Percentiles rank a stretch among this genome's conserved stretches.
Evolutionary conservation across 1,284 basidiomycete genomes (phyloP).

Genomic region (Trametes sp.): DNA sequence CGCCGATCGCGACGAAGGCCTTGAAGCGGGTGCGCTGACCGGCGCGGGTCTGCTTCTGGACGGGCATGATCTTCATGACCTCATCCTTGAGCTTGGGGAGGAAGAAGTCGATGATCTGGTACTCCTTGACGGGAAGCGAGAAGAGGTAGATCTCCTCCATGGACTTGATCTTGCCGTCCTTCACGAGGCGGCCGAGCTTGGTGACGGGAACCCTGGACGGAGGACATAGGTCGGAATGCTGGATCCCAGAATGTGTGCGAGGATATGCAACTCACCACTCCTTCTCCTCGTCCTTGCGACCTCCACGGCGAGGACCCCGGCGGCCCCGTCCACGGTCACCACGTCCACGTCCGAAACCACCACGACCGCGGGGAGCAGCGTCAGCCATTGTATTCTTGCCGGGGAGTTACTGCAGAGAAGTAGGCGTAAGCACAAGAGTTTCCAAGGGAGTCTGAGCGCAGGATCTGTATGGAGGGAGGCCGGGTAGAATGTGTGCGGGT

Average conservation of each 20-base stretch:
- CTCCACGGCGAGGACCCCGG: constrained; percentile 92
- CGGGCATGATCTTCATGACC: constrained; percentile 99
- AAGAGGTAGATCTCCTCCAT: constrained; percentile 99
- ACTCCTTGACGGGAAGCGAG: constrained; percentile 99
- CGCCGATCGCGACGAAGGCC: constrained; percentile 99
- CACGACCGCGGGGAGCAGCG: constrained; percentile 73
- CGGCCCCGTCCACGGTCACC: constrained; percentile 86
- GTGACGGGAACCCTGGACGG: constrained; percentile 91
- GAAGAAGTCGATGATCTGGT: constrained; percentile 98
- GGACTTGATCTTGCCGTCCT: constrained; percentile 99
- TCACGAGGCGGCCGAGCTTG: constrained; percentile 98
- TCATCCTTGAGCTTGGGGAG: constrained; percentile 98
- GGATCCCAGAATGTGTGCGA: neutral
- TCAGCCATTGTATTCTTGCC: constrained; percentile 69
- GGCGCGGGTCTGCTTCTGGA: constrained; percentile 99
- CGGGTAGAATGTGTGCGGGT: neutral
- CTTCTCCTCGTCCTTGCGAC: constrained; percentile 99
- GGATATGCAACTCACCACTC: constrained; percentile 80
- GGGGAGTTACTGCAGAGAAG: constrained; percentile 27
- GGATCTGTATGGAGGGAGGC: neutral
- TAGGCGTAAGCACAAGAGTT: constrained; percentile 11
- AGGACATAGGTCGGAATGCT: constrained; percentile 3
- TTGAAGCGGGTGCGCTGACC: constrained; percentile 99
- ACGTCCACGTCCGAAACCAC: constrained; percentile 90
- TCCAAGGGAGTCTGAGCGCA: neutral